Evolutionary conservation across 2,329 filamentous ascomycete species (phyloP), one percentile per base, ranked within the genome.

Genomic region (Colletotrichum sp.): DNA sequence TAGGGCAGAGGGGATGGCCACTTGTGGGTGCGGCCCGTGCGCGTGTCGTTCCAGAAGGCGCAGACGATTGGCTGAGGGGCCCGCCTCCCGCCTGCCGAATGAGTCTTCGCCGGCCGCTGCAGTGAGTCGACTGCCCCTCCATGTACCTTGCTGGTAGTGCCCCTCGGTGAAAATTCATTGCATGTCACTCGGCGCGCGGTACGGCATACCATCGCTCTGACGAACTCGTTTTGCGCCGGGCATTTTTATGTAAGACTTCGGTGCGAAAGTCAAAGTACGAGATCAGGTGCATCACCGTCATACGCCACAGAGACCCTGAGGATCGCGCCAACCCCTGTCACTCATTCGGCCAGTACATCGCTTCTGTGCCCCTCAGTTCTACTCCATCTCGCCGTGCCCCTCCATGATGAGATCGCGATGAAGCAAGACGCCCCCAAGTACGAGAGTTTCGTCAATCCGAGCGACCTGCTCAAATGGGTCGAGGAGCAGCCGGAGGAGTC

Each of bases 391-490:
- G 49, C 70, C 70, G 74, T 57, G 70, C 71, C 71, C 70, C 28
- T 73, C 70, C 67, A 59, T 74, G 18, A 74, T 76, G 74, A 74
- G 57, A 74, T 64, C 28, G 74, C 55, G 36, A 76, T 76, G 74
- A 76, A 68, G 73, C 73, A 76, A 44, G 74, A 76, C 30, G 63
- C 26, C 18, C 74, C 74, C 26, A 62, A 73, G 71, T 76, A 78
- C 62, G 78, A 79, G 64, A 72, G 57, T 18, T 77, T 85, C 78
- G 81, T 81, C 80, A 85, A 84, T 76, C 84, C 85, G 36, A 81
- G 79, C 69, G 82, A 84, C 75, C 77, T 85, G 49, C 79, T 84
- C 72, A 83, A 84, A 83, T 88, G 87, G 87, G 82, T 89, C 62
- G 87, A 88, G 76, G 81, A 79, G n/a, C 84, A 87, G 66, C 79